These are phyloP conservation scores for Cryptosporidium sp. DNA, from an alignment of 169 alveolate genomes.

Conservation along the genomic window DNA sequence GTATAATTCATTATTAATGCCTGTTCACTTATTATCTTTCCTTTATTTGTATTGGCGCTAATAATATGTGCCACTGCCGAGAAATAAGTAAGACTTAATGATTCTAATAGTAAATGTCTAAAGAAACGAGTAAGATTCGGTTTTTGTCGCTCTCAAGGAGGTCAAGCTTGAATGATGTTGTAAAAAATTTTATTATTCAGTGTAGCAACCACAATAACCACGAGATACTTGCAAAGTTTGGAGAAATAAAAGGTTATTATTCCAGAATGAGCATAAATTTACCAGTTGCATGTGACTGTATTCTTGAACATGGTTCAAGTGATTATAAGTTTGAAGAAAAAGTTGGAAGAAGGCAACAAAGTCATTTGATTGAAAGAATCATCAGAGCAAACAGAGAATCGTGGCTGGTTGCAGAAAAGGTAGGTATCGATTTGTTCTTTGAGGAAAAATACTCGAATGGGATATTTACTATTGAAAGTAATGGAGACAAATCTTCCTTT, in stretches of 20 bases:
- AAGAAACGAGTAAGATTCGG: conserved; percentile 74
- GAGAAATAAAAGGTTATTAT: conserved; percentile 62
- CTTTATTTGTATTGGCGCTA: background rate
- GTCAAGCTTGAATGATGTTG: conserved; percentile 14
- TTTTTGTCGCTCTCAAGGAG: conserved; percentile 59
- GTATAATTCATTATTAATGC: background rate
- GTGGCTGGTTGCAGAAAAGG: conserved; percentile 37
- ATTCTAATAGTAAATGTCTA: conserved; percentile 74
- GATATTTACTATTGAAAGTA: background rate
- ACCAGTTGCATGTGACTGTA: conserved; percentile 73
- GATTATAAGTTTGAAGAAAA: conserved; percentile 70
- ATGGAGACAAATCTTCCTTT: conserved; percentile 8
- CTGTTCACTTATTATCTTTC: background rate
- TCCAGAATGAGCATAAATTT: conserved; percentile 39
- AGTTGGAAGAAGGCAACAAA: conserved; percentile 48
- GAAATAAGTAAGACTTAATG: conserved; percentile 39
- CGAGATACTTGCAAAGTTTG: conserved; percentile 63
- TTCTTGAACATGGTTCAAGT: conserved; percentile 72
- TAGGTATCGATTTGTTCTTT: conserved; percentile 10
- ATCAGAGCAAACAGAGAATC: conserved; percentile 48
- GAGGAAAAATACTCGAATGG: conserved; percentile 42
- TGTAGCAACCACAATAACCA: conserved; percentile 29
- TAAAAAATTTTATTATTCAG: conserved; percentile 44
- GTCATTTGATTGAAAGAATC: conserved; percentile 65
- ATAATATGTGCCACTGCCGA: background rate